phyloP scores from a whole-genome alignment of 2,329 filamentous ascomycete genomes.

The Trichoderma breve region DNA sequence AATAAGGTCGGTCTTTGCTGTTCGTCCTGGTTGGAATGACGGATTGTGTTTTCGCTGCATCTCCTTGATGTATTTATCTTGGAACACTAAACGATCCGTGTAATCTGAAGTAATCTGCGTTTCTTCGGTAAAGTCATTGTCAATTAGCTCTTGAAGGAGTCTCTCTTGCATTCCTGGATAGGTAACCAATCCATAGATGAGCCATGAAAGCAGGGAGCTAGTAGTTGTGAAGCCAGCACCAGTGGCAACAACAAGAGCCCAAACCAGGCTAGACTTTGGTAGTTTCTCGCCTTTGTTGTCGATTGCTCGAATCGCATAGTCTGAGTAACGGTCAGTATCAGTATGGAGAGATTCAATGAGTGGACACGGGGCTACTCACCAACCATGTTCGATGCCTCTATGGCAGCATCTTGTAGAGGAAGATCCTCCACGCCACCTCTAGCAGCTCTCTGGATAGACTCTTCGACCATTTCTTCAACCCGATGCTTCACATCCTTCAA shows the following conservation, averaged over 20 bases:
- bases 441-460: slow-evolving; percentile 39
- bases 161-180: slow-evolving; percentile 57
- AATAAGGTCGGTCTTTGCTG: slow-evolving; percentile 53
- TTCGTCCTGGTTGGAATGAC: slow-evolving; percentile 60
- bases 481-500: slow-evolving; percentile 37
- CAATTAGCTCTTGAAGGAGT: slow-evolving; percentile 57
- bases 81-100: slow-evolving; percentile 47
- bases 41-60: slow-evolving; percentile 59
- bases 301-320: slow-evolving; percentile 53
- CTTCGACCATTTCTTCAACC: slow-evolving; percentile 38
- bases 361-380: slow-evolving; percentile 11
- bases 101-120: slow-evolving; percentile 48
- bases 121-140: slow-evolving; percentile 44
- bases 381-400: slow-evolving; percentile 44
- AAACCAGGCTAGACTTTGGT: slow-evolving; percentile 33
- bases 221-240: slow-evolving; percentile 62
- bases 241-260: slow-evolving; percentile 48
- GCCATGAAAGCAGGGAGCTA: slow-evolving; percentile 57
- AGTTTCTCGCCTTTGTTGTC: slow-evolving; percentile 56
- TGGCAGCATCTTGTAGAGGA: slow-evolving; percentile 47
- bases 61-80: slow-evolving; percentile 61
- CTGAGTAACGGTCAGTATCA: slow-evolving; percentile 26
- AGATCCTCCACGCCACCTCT: slow-evolving; percentile 39
- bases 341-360: background rate
- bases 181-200: slow-evolving; percentile 51